These are phyloP conservation scores for Myxozyma mucilagina DNA, from an alignment of 805 yeast species.

Conservation along the genomic window DNA sequence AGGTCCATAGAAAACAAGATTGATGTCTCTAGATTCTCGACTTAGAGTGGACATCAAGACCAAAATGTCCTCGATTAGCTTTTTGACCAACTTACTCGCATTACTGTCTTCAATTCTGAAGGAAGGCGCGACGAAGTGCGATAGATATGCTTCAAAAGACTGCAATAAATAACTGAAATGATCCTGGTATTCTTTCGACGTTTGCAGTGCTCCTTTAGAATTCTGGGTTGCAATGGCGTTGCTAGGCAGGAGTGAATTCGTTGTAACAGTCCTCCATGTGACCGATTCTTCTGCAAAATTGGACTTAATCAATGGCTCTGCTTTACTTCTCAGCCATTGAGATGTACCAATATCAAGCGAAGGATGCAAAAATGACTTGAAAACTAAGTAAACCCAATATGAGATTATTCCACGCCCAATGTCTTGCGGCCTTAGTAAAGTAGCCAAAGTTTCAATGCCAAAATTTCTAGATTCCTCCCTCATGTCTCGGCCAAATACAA, in stretches of 20 bases:
- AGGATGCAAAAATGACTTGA: no score
- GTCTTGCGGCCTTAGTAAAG: no score
- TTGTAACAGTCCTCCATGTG: slow-evolving; percentile 2
- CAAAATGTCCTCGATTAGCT: not conserved
- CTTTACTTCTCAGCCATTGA: not conserved
- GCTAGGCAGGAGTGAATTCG: not conserved
- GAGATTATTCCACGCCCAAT: no score
- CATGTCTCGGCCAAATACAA: no score
- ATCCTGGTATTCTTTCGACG: not conserved
- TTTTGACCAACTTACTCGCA: not conserved
- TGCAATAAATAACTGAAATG: not conserved
- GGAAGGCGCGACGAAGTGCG: not conserved
- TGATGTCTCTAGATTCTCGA: slow-evolving; percentile 3
- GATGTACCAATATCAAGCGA: no score
- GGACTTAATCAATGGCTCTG: not conserved
- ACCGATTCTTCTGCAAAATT: not conserved
- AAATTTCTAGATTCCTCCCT: no score
- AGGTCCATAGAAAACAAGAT: not conserved
- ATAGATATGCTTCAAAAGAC: not conserved
- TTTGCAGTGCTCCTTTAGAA: not conserved
- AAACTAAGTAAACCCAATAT: no score
- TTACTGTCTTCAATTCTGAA: not conserved
- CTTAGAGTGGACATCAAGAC: not conserved
- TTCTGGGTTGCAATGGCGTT: not conserved
- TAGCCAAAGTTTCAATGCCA: no score